Percentiles rank a stretch among this genome's conserved stretches.
phyloP scores from a whole-genome alignment of 2,329 filamentous ascomycete species.

The Arthroderma sp. region DNA sequence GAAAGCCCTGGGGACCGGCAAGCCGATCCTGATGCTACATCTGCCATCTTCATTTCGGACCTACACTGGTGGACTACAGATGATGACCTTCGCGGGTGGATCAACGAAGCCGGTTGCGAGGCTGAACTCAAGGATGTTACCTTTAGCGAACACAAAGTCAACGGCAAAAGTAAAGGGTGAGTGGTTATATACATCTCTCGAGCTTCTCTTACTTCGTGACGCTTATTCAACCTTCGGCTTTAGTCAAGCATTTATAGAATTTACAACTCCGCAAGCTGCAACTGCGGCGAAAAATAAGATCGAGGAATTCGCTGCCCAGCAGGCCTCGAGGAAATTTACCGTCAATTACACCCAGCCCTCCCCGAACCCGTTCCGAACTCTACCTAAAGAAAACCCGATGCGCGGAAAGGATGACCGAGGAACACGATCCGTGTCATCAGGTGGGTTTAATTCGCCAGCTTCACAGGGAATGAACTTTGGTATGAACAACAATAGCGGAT shows the following conservation, averaged over 20 bases:
- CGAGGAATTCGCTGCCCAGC: slow-evolving; percentile 47
- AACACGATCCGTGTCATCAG: slow-evolving; percentile 39
- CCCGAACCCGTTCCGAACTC: slow-evolving; percentile 76
- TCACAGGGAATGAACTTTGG: slow-evolving; percentile 29
- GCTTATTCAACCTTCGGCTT: background rate
- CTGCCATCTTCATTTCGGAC: slow-evolving; percentile 74
- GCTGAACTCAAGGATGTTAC: slow-evolving; percentile 81
- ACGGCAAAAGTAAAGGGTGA: slow-evolving; percentile 96
- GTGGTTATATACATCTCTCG: slow-evolving; percentile 18
- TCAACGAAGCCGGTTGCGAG: slow-evolving; percentile 65
- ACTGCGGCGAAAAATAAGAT: slow-evolving; percentile 74
- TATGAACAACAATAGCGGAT: slow-evolving; percentile 38
- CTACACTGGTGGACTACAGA: slow-evolving; percentile 96
- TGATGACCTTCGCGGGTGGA: slow-evolving; percentile 84
- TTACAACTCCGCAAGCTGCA: slow-evolving; percentile 68
- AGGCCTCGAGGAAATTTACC: slow-evolving; percentile 50
- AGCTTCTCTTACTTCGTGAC: background rate
- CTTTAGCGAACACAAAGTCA: slow-evolving; percentile 97
- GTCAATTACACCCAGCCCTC: slow-evolving; percentile 64
- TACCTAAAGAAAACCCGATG: slow-evolving; percentile 74
- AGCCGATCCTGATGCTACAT: slow-evolving; percentile 46
- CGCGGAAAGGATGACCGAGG: slow-evolving; percentile 49
- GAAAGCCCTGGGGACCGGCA: slow-evolving; percentile 42
- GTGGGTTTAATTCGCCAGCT: slow-evolving; percentile 28
- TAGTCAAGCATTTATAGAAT: slow-evolving; percentile 71